Conservation (phyloP, 1,284 basidiomycete genomes). For the Schizophyllum amplum region DNA sequence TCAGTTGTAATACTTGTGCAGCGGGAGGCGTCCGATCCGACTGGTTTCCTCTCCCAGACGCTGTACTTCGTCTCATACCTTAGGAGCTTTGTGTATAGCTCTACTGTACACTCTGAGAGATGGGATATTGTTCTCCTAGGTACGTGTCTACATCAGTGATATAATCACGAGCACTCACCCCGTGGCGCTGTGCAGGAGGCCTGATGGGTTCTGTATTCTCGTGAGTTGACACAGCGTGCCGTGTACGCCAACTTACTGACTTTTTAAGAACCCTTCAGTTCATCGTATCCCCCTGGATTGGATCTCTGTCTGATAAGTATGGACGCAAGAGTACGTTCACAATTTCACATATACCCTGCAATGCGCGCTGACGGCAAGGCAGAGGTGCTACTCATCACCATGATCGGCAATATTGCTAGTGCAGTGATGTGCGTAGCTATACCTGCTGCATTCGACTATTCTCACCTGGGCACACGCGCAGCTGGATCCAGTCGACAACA, state of each 20-base stretch:
- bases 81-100: constrained; percentile 53
- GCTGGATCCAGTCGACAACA: constrained; percentile 83
- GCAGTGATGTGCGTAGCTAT: constrained; percentile 64
- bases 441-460: constrained; percentile 3
- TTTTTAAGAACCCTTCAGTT: constrained; percentile 71
- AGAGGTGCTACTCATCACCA: constrained; percentile 63
- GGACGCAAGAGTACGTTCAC: constrained; percentile 56
- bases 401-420: constrained; percentile 88
- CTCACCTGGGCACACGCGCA: too few relatives aligned
- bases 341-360: not conserved
- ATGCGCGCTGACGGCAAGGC: not conserved
- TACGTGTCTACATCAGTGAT: constrained; percentile 18
- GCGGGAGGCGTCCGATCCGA: constrained; percentile 63
- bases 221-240: constrained; percentile 35
- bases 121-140: constrained; percentile 84
- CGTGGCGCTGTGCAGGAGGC: constrained; percentile 43
- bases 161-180: not conserved
- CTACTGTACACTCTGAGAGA: constrained; percentile 53
- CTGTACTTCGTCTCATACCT: constrained; percentile 55
- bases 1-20: constrained; percentile 17
- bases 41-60: constrained; percentile 64
- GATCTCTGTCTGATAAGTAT: constrained; percentile 76
- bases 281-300: constrained; percentile 78
- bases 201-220: constrained; percentile 87
- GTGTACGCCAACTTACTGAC: constrained; percentile 6